Evolutionary conservation across 2,329 filamentous ascomycete species (phyloP).

Genomic region (Hypoxylon sp.): DNA sequence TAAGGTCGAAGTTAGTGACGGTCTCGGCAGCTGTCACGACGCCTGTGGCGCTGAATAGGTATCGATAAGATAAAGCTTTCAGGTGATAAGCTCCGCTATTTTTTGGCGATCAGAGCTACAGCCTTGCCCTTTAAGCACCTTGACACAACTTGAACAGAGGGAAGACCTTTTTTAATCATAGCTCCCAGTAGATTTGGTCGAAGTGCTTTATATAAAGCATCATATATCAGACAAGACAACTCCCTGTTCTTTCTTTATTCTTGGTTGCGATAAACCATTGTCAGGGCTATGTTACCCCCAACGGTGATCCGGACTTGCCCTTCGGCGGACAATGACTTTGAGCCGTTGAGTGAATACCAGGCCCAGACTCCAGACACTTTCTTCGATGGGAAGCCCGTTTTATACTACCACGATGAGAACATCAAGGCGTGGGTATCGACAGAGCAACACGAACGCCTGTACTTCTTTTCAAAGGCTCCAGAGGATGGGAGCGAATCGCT

Average conservation of each 20-base stretch:
- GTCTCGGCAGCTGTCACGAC: conserved; percentile 3
- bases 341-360: conserved; percentile 77
- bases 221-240: not conserved
- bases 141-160: not conserved
- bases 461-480: conserved; percentile 63
- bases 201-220: not conserved
- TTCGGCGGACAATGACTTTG: conserved; percentile 69
- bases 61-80: conserved; percentile 30
- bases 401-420: conserved; percentile 73
- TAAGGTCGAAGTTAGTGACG: conserved; percentile 1
- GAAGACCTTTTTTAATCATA: not conserved
- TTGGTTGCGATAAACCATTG: not conserved
- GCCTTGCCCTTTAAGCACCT: not conserved
- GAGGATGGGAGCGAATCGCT: conserved; percentile 53
- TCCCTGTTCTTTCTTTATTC: not conserved
- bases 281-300: conserved; percentile 57
- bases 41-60: conserved; percentile 12
- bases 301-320: conserved; percentile 72
- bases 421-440: conserved; percentile 71
- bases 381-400: conserved; percentile 77
- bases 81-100: conserved; percentile 35
- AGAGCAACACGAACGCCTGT: conserved; percentile 68
- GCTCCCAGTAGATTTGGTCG: not conserved
- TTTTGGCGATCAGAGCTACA: not conserved
- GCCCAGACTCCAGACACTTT: conserved; percentile 80